These are phyloP conservation scores for Xylaria sp. DNA, from an alignment of 2,329 filamentous ascomycete genomes.

Conservation along the genomic window DNA sequence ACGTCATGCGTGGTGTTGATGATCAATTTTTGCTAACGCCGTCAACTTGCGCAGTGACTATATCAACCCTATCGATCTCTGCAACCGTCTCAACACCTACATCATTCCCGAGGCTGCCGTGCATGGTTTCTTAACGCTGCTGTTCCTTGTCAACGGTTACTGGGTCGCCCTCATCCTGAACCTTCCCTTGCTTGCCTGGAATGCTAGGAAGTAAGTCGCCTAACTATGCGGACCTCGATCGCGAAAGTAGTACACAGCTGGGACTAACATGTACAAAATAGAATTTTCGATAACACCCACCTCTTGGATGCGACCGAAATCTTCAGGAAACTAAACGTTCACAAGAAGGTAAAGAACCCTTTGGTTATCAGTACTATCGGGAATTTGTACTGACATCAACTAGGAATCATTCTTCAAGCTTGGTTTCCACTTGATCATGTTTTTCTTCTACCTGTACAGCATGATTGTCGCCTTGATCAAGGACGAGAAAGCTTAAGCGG, in stretches of 20 bases:
- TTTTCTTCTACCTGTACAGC: slow-evolving; percentile 99
- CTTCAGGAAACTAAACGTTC: slow-evolving; percentile 97
- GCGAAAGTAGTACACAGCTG: neutral
- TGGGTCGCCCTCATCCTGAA: slow-evolving; percentile 94
- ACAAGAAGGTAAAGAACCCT: slow-evolving; percentile 80
- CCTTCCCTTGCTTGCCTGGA: slow-evolving; percentile 88
- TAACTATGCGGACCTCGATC: neutral
- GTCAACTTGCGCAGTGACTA: slow-evolving; percentile 72
- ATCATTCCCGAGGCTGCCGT: slow-evolving; percentile 98
- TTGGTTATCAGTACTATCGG: neutral
- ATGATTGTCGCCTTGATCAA: slow-evolving; percentile 97
- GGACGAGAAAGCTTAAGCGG: slow-evolving; percentile 81
- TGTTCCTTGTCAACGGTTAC: slow-evolving; percentile 99
- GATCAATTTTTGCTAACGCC: slow-evolving; percentile 18
- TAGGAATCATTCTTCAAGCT: slow-evolving; percentile 99
- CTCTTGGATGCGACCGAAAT: slow-evolving; percentile 98
- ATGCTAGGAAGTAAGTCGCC: slow-evolving; percentile 89
- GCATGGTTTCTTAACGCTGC: slow-evolving; percentile 91
- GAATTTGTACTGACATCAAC: slow-evolving; percentile 18
- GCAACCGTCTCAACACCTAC: slow-evolving; percentile 99
- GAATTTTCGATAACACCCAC: slow-evolving; percentile 97
- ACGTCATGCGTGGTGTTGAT: slow-evolving; percentile 32
- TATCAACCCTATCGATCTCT: slow-evolving; percentile 99
- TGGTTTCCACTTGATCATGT: slow-evolving; percentile 98
- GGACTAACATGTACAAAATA: slow-evolving; percentile 47